Conservation (phyloP, 2,329 filamentous ascomycete genomes). For the Cladophialophora psammophila region DNA sequence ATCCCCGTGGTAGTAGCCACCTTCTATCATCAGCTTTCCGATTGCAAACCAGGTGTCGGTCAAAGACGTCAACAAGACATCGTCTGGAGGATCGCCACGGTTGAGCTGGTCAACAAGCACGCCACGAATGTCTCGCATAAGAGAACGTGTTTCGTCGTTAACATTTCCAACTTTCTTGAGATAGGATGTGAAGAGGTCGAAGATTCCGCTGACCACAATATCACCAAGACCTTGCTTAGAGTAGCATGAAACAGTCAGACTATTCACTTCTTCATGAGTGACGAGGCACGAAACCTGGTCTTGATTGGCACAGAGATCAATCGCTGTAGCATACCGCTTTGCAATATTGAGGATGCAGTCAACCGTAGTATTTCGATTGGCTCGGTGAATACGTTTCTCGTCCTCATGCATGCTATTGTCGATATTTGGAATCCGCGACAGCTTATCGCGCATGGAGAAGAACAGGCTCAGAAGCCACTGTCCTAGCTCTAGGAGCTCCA, state of each 20-base stretch:
- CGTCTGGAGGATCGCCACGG: constrained; percentile 9
- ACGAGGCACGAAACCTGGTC: constrained; percentile 27
- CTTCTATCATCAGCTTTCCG: constrained; percentile 23
- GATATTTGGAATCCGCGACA: constrained; percentile 13
- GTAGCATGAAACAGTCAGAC: constrained; percentile 17
- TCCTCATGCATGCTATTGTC: not conserved
- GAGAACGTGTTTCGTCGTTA: not conserved
- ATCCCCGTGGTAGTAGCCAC: constrained; percentile 26
- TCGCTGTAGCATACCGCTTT: constrained; percentile 16
- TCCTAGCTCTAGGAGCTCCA: constrained; percentile 23
- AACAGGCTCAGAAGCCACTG: constrained; percentile 34
- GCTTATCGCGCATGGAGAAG: constrained; percentile 26
- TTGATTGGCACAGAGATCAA: constrained; percentile 30
- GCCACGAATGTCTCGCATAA: constrained; percentile 21
- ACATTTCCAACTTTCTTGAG: constrained; percentile 22
- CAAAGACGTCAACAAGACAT: constrained; percentile 25
- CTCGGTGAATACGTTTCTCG: constrained; percentile 13
- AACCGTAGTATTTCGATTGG: constrained; percentile 21
- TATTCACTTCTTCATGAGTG: constrained; percentile 9
- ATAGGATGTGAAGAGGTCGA: constrained; percentile 27
- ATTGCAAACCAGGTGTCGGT: constrained; percentile 33
- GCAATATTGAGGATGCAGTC: constrained; percentile 22
- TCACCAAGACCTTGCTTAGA: constrained; percentile 13
- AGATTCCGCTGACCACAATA: constrained; percentile 13
- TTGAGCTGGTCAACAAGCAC: constrained; percentile 23